phyloP scores from a whole-genome alignment of 208 protist species.

The Vickermania spadyakhi region DNA sequence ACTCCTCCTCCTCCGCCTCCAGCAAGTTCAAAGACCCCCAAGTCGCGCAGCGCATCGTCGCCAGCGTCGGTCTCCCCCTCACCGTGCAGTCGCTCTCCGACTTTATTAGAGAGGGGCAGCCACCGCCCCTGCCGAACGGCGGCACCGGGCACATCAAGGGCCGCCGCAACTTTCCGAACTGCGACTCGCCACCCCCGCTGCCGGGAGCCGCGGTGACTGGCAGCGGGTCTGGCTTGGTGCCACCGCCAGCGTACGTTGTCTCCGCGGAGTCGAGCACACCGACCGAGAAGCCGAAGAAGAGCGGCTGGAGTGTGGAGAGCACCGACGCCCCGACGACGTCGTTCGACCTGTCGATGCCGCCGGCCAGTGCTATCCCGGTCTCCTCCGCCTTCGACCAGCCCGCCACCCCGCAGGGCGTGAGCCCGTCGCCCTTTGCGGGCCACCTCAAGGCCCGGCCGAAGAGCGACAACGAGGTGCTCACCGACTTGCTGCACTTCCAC shows the following conservation, averaged over 20 bases:
- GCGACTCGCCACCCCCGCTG: constrained; percentile 17
- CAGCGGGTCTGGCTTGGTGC: background rate
- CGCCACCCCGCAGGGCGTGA: background rate
- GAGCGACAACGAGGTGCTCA: constrained; percentile 58
- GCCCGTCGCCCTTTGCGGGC: background rate
- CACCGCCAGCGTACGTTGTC: constrained; percentile 1
- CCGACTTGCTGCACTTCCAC: constrained; percentile 68
- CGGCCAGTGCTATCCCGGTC: background rate
- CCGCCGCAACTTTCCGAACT: constrained; percentile 46
- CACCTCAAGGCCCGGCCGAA: constrained; percentile 9
- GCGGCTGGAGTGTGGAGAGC: background rate
- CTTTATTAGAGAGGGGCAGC: constrained; percentile 53
- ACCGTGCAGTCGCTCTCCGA: constrained; percentile 28
- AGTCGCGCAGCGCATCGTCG: constrained; percentile 45
- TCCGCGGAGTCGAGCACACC: background rate
- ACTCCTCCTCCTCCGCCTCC: background rate
- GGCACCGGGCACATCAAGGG: constrained; percentile 4
- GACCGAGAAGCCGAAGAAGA: background rate
- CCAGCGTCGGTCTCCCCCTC: constrained; percentile 48
- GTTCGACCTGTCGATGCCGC: background rate
- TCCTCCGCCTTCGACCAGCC: background rate
- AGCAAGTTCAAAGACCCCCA: constrained; percentile 27
- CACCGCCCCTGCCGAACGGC: constrained; percentile 9
- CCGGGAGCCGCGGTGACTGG: constrained; percentile 5
- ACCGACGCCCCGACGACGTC: background rate